Evolutionary conservation across 2,329 filamentous ascomycete species (phyloP).

Genomic region (Penicillium sclerotiorum): DNA sequence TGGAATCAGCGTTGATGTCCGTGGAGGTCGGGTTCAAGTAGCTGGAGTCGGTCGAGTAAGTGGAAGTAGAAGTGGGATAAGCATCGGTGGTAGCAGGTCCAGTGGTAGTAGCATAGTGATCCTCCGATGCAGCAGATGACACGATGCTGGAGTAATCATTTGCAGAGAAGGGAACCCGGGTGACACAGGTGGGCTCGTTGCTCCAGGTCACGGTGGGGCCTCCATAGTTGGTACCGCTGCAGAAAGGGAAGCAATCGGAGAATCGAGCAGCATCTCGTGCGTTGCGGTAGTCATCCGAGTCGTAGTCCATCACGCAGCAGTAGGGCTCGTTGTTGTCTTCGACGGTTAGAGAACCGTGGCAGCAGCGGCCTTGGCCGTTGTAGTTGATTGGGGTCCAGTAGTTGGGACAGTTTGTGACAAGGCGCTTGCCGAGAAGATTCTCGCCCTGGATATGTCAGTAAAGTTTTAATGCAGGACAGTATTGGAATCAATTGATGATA

Average conservation of each 20-base stretch:
- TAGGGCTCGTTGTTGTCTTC: not conserved
- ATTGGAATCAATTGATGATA: too few species aligned
- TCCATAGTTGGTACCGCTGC: not conserved
- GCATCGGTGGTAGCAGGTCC: not conserved
- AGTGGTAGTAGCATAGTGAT: not conserved
- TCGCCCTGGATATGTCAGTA: not conserved
- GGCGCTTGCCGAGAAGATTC: not conserved
- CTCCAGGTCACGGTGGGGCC: not conserved
- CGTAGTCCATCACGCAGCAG: slow-evolving; percentile 3
- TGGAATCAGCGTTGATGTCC: not conserved
- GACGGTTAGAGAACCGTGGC: not conserved
- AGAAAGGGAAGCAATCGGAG: slow-evolving; percentile 7
- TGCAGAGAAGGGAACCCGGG: not conserved
- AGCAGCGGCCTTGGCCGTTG: not conserved
- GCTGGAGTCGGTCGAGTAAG: not conserved
- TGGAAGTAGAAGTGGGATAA: not conserved
- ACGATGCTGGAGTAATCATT: slow-evolving; percentile 2
- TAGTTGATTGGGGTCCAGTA: slow-evolving; percentile 3
- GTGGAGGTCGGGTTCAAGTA: not conserved
- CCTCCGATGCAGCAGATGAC: not conserved
- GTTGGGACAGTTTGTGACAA: slow-evolving; percentile 1
- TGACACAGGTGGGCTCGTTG: not conserved
- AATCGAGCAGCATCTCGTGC: not conserved
- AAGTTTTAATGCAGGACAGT: too few species aligned
- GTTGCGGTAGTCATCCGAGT: not conserved